These are phyloP conservation scores for Tulasnella sp. DNA, from an alignment of 768 basidiomycete genomes.

Conservation along the genomic window DNA sequence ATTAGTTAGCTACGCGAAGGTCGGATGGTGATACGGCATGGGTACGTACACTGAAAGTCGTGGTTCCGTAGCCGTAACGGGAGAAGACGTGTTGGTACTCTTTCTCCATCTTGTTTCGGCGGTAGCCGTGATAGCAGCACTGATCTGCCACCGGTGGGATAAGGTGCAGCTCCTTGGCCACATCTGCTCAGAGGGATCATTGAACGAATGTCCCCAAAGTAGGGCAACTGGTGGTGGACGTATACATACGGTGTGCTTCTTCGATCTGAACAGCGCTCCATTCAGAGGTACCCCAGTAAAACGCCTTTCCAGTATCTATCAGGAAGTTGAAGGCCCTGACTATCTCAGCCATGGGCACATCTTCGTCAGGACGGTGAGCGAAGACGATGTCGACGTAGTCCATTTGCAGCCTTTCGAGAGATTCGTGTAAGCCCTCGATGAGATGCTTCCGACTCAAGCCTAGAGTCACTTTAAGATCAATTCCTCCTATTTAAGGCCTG, in stretches of 20 bases:
- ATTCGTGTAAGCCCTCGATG: constrained; percentile 72
- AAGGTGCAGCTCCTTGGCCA: constrained; percentile 68
- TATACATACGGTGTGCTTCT: constrained; percentile 60
- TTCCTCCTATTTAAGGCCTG: too few species aligned
- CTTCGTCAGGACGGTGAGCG: constrained; percentile 65
- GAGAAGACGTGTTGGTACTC: constrained; percentile 62
- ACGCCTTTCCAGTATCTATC: constrained; percentile 66
- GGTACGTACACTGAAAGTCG: neutral
- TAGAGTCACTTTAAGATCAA: neutral
- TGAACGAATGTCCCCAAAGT: neutral
- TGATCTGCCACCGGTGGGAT: constrained; percentile 77
- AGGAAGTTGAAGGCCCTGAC: constrained; percentile 81
- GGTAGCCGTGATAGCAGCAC: constrained; percentile 58
- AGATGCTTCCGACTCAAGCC: constrained; percentile 47
- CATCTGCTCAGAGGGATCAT: constrained; percentile 48
- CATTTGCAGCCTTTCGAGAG: constrained; percentile 66
- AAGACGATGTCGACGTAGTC: constrained; percentile 76
- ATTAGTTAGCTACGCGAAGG: constrained; percentile 47
- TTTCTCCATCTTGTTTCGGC: constrained; percentile 59
- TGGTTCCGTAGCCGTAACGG: neutral
- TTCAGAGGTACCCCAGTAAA: constrained; percentile 78
- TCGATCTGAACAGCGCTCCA: constrained; percentile 74
- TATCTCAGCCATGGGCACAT: constrained; percentile 55
- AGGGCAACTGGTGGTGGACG: neutral
- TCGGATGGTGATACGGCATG: neutral